Percentiles rank a stretch among this genome's conserved stretches.
Evolutionary conservation across 208 protist species (phyloP).

Genomic region (Leishmania turanica): DNA sequence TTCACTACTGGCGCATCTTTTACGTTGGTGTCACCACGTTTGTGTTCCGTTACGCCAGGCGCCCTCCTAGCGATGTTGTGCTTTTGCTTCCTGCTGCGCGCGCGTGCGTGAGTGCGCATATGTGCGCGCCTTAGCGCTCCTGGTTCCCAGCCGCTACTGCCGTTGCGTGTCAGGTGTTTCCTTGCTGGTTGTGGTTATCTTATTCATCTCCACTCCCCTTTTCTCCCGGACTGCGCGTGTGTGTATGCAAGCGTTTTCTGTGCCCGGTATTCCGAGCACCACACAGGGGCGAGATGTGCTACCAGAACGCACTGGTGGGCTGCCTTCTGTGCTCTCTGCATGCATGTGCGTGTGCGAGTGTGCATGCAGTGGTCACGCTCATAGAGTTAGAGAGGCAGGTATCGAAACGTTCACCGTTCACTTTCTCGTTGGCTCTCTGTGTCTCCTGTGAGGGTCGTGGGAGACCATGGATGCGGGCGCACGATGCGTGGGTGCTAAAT

Average conservation of each 20-base stretch:
- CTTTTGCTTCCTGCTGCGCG: neutral
- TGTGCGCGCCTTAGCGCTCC: neutral
- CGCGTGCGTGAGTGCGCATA: neutral
- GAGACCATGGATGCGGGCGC: neutral
- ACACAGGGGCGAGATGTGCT: neutral
- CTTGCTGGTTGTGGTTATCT: neutral
- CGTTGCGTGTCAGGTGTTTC: neutral
- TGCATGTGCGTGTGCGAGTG: neutral
- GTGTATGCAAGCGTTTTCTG: too few relatives aligned
- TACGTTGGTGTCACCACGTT: neutral
- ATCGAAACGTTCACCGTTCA: neutral
- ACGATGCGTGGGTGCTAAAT: too few relatives aligned
- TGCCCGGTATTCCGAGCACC: neutral
- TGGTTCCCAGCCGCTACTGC: neutral
- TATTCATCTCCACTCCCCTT: neutral
- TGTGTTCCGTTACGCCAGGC: neutral
- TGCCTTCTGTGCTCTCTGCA: neutral
- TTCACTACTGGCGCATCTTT: neutral
- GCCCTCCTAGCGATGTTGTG: neutral
- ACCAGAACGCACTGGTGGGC: neutral
- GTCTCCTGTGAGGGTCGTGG: too few relatives aligned
- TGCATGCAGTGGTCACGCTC: neutral
- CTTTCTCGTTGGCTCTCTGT: neutral
- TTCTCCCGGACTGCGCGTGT: neutral
- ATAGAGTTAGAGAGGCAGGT: neutral